These are phyloP conservation scores for Orbilia brochopaga DNA, from an alignment of 2,329 filamentous ascomycete genomes.

Conservation along the genomic window DNA sequence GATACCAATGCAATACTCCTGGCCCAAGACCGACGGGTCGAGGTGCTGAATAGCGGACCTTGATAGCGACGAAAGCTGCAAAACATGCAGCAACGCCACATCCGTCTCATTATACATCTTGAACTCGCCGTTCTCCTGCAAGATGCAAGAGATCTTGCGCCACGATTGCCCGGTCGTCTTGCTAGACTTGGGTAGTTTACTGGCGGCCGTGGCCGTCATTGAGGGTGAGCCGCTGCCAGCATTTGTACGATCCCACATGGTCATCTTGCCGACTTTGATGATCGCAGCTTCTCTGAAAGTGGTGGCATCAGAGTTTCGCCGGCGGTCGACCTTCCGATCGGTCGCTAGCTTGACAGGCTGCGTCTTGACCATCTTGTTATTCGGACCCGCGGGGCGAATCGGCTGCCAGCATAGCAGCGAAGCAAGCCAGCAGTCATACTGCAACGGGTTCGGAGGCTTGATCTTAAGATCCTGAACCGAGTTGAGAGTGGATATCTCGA, in stretches of 20 bases:
- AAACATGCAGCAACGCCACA: constrained; percentile 76
- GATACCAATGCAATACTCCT: constrained; percentile 92
- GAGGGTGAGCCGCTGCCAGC: constrained; percentile 54
- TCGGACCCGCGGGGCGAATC: constrained; percentile 66
- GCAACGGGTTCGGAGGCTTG: constrained; percentile 68
- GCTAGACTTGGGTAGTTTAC: constrained; percentile 48
- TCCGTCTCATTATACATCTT: constrained; percentile 89
- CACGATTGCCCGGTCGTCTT: constrained; percentile 63
- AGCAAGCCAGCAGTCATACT: constrained; percentile 80
- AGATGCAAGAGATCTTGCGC: constrained; percentile 87
- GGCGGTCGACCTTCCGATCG: constrained; percentile 57
- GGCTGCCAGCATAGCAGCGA: constrained; percentile 83
- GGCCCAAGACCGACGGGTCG: constrained; percentile 86
- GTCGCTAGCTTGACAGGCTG: constrained; percentile 58
- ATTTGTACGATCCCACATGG: constrained; percentile 83
- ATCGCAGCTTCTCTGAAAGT: constrained; percentile 75
- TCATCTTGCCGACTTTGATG: constrained; percentile 92
- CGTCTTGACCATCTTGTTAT: constrained; percentile 64
- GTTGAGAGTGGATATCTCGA: constrained; percentile 58
- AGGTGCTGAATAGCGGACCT: constrained; percentile 88
- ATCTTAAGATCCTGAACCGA: constrained; percentile 66
- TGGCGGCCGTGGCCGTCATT: constrained; percentile 55
- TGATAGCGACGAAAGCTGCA: constrained; percentile 86
- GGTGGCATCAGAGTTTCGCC: constrained; percentile 63
- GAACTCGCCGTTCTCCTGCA: constrained; percentile 93